phyloP scores from a whole-genome alignment of 2,329 filamentous ascomycete genomes.

The Diaporthe sp. region DNA sequence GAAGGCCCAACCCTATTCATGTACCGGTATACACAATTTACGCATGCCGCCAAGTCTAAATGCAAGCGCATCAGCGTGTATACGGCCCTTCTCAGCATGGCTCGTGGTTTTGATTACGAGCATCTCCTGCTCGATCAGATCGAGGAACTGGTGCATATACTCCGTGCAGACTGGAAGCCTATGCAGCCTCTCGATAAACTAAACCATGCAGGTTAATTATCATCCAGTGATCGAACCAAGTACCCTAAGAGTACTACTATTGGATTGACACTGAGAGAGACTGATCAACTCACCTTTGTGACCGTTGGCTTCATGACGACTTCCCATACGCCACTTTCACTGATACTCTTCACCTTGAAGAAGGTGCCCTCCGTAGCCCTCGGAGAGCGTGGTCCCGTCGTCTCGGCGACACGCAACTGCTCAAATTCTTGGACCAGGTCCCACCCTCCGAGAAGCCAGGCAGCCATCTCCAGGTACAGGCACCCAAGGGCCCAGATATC shows the following conservation, averaged over 20 bases:
- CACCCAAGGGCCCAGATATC: no score
- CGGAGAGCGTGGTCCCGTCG: background rate
- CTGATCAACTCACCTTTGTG: background rate
- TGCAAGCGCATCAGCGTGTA: background rate
- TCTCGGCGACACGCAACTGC: background rate
- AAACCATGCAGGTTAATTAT: no score
- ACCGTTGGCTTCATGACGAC: background rate
- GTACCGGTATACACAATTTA: background rate
- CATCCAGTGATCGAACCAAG: no score
- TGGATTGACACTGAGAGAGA: background rate
- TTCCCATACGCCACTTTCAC: background rate
- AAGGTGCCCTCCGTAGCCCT: background rate
- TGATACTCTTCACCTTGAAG: background rate
- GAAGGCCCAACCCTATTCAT: background rate
- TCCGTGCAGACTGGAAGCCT: no score
- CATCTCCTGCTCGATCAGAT: no score
- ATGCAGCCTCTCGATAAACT: no score
- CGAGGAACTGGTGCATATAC: no score
- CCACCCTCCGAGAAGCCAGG: no score
- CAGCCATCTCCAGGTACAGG: no score
- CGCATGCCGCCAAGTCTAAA: background rate
- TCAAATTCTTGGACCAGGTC: no score
- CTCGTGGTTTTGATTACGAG: background rate
- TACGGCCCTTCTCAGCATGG: background rate
- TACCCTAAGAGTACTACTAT: background rate